Conservation (phyloP, 768 basidiomycete genomes). For the Phaeotremella fagi region DNA sequence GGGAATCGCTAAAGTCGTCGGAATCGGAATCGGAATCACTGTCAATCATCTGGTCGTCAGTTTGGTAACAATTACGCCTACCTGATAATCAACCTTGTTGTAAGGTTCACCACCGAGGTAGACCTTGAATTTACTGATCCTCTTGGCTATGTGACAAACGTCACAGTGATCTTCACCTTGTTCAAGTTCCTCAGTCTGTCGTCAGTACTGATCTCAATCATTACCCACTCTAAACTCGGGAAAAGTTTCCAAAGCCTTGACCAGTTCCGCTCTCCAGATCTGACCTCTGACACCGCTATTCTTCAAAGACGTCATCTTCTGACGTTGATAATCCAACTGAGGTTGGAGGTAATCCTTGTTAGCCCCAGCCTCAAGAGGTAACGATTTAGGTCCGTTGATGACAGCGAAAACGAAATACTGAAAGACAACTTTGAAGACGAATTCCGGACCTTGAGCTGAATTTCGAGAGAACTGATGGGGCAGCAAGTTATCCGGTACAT, state of each 20-base stretch:
- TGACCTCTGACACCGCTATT: slow-evolving; percentile 80
- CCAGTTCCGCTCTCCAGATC: slow-evolving; percentile 71
- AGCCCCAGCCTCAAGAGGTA: slow-evolving; percentile 28
- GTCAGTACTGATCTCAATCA: not conserved
- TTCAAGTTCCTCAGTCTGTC: slow-evolving; percentile 50
- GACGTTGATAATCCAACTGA: slow-evolving; percentile 26
- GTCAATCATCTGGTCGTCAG: slow-evolving; percentile 61
- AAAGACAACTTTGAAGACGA: slow-evolving; percentile 76
- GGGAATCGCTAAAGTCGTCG: too few relatives aligned
- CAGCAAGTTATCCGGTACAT: slow-evolving; percentile 41
- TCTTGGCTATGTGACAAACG: slow-evolving; percentile 71
- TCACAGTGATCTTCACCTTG: slow-evolving; percentile 66
- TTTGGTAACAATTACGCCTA: slow-evolving; percentile 55
- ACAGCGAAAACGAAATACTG: slow-evolving; percentile 82
- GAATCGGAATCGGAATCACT: not conserved
- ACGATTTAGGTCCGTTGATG: slow-evolving; percentile 48
- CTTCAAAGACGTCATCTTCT: slow-evolving; percentile 60
- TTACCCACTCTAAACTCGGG: slow-evolving; percentile 58
- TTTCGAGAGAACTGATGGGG: slow-evolving; percentile 43
- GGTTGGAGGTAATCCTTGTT: slow-evolving; percentile 33
- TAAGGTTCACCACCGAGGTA: slow-evolving; percentile 66
- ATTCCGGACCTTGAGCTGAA: slow-evolving; percentile 59
- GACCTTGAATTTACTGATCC: slow-evolving; percentile 62
- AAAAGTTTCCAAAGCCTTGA: slow-evolving; percentile 59
- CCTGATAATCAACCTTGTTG: slow-evolving; percentile 65